Evolutionary conservation across 2,329 filamentous ascomycete genomes (phyloP).

Genomic region (Trichoderma brevicompactum): DNA sequence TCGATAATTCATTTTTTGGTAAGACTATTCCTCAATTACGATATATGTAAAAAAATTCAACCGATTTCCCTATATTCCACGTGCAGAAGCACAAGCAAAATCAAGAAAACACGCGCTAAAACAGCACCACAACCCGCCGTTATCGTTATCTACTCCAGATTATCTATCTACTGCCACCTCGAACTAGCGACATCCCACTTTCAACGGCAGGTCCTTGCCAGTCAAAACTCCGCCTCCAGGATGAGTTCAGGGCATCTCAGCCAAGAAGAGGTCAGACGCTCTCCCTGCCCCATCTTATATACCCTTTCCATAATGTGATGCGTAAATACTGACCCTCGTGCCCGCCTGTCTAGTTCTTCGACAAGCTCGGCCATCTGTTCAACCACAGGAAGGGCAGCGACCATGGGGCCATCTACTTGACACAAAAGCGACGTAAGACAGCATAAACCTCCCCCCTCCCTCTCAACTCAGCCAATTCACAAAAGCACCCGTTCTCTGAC

Average conservation of each 20-base stretch:
- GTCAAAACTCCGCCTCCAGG: not conserved
- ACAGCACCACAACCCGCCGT: not conserved
- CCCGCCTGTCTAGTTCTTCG: conserved; percentile 66
- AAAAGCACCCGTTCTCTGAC: conserved; percentile 17
- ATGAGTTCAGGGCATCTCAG: conserved; percentile 36
- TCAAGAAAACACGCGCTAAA: not conserved
- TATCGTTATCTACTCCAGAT: conserved; percentile 25
- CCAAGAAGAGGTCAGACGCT: conserved; percentile 47
- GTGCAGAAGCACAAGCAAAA: too few relatives aligned
- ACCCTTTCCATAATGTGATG: not conserved
- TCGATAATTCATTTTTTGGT: too few relatives aligned
- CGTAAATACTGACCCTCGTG: not conserved
- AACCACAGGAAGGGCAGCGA: conserved; percentile 67
- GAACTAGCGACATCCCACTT: conserved; percentile 15
- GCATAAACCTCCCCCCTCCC: not conserved
- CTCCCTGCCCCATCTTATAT: not conserved
- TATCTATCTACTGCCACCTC: not conserved
- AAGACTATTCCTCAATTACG: too few relatives aligned
- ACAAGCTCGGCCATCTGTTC: conserved; percentile 69
- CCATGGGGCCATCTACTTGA: conserved; percentile 74
- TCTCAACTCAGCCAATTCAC: not conserved
- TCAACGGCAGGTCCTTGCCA: conserved; percentile 8
- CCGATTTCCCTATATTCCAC: too few relatives aligned
- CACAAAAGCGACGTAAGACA: conserved; percentile 72
- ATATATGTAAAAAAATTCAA: too few relatives aligned